A percentile compares a stretch with the other conserved stretches of the same genome.
Evolutionary conservation across 306 rosid species (phyloP).

Genomic region (Lathyrus tuberosus): DNA sequence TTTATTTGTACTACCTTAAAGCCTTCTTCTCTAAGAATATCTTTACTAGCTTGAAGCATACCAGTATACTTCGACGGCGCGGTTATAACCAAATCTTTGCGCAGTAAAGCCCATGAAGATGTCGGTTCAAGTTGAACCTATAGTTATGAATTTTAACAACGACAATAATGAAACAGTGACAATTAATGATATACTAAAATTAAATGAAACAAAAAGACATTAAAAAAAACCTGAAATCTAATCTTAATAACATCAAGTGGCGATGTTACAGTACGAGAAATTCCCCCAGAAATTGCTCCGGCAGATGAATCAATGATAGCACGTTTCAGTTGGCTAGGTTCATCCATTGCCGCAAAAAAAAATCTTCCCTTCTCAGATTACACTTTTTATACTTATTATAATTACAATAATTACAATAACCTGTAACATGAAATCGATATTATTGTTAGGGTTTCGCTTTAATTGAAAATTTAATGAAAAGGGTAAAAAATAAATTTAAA

Average conservation of each 20-base stretch:
- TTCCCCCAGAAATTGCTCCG: slow-evolving; percentile 85
- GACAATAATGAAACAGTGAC: background rate
- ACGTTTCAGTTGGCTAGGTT: slow-evolving; percentile 67
- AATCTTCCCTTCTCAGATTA: slow-evolving; percentile 37
- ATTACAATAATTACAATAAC: slow-evolving; percentile 28
- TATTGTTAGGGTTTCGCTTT: too few relatives aligned
- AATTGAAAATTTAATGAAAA: too few relatives aligned
- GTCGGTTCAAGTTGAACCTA: slow-evolving; percentile 97
- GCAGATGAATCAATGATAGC: slow-evolving; percentile 69
- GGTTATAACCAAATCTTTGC: slow-evolving; percentile 49
- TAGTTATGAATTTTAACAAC: slow-evolving; percentile 43
- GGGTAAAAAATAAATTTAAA: too few relatives aligned
- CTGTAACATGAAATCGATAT: slow-evolving; percentile 6
- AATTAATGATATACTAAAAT: background rate
- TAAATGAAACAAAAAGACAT: background rate
- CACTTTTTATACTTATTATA: too few relatives aligned
- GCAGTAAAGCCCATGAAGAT: slow-evolving; percentile 72
- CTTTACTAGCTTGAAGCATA: slow-evolving; percentile 86
- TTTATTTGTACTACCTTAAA: slow-evolving; percentile 57
- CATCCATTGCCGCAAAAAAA: slow-evolving; percentile 65
- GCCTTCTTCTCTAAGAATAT: slow-evolving; percentile 95
- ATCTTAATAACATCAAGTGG: slow-evolving; percentile 98
- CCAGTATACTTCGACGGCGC: slow-evolving; percentile 83
- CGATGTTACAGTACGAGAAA: slow-evolving; percentile 86
- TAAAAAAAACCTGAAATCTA: slow-evolving; percentile 76